phyloP scores from a whole-genome alignment of 202 grass and related monocot genomes.

The Zizania palustris region DNA sequence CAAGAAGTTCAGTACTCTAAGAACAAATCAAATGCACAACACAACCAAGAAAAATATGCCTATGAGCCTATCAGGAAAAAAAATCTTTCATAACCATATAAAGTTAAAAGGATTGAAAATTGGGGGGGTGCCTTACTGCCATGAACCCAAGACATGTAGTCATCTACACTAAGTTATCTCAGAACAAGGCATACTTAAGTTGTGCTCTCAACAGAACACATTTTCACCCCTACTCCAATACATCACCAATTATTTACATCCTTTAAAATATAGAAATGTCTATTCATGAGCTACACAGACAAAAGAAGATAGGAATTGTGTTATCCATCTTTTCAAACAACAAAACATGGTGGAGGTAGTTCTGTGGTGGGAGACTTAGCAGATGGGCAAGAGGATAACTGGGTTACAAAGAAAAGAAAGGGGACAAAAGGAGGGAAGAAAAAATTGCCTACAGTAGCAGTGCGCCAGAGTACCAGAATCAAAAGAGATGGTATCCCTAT shows the following conservation, averaged over 20 bases:
- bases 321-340: not conserved
- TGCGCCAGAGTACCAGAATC: too few relatives aligned
- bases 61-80: too few relatives aligned
- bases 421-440: too few relatives aligned
- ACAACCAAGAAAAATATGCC: not conserved
- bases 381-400: too few relatives aligned
- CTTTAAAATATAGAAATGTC: not conserved
- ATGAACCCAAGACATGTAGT: constrained; percentile 7
- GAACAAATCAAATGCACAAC: not conserved
- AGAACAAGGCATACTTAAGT: constrained; percentile 11
- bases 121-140: not conserved
- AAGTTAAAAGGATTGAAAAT: not conserved
- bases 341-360: too few relatives aligned
- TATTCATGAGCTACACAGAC: not conserved
- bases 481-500: too few relatives aligned
- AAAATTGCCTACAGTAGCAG: too few relatives aligned
- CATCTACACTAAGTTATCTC: constrained; percentile 9
- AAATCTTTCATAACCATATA: not conserved
- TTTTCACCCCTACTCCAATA: not conserved
- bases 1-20: not conserved
- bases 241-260: not conserved
- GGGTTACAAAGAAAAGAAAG: too few relatives aligned
- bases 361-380: too few relatives aligned
- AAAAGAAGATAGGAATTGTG: not conserved
- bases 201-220: not conserved